These are phyloP conservation scores for Chaetomiaceae sp. DNA, from an alignment of 2,329 filamentous ascomycete species.

Conservation along the genomic window DNA sequence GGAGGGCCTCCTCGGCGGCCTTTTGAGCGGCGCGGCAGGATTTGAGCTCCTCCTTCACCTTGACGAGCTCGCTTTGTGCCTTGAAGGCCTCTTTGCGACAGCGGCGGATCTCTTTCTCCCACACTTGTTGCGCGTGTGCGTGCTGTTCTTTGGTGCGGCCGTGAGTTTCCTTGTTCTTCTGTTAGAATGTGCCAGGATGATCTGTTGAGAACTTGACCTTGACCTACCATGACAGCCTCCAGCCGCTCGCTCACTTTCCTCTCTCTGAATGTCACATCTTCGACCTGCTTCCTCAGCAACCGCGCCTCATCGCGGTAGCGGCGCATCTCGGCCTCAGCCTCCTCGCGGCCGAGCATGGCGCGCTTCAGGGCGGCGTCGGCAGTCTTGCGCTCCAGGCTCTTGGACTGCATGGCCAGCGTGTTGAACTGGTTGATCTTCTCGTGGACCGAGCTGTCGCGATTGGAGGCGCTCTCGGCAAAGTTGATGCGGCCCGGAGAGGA, in stretches of 20 bases:
- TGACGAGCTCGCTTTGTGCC: constrained; percentile 61
- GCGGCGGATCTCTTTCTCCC: constrained; percentile 68
- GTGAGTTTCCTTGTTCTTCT: constrained; percentile 55
- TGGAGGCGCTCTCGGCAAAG: constrained; percentile 33
- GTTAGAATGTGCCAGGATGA: not conserved
- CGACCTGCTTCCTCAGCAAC: constrained; percentile 49
- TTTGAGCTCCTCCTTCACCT: constrained; percentile 69
- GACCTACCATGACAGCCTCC: constrained; percentile 62
- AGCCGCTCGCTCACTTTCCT: constrained; percentile 59
- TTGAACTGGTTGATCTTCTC: constrained; percentile 70
- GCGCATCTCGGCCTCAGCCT: constrained; percentile 63
- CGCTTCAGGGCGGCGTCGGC: constrained; percentile 61
- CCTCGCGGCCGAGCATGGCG: constrained; percentile 62
- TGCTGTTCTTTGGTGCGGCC: constrained; percentile 64
- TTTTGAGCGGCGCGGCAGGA: constrained; percentile 49
- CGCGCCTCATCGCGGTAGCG: constrained; percentile 56
- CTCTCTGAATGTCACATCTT: constrained; percentile 61
- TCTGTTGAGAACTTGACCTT: too few relatives aligned
- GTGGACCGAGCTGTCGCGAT: constrained; percentile 55
- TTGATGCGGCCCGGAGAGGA: constrained; percentile 22
- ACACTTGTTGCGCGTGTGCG: constrained; percentile 58
- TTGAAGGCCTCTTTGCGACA: constrained; percentile 70
- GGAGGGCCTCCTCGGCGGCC: constrained; percentile 52
- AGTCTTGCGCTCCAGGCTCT: constrained; percentile 57
- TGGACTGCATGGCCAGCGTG: constrained; percentile 54